These are phyloP conservation scores for Begonia loranthoides DNA, from an alignment of 306 rosid genomes.

Conservation along the genomic window DNA sequence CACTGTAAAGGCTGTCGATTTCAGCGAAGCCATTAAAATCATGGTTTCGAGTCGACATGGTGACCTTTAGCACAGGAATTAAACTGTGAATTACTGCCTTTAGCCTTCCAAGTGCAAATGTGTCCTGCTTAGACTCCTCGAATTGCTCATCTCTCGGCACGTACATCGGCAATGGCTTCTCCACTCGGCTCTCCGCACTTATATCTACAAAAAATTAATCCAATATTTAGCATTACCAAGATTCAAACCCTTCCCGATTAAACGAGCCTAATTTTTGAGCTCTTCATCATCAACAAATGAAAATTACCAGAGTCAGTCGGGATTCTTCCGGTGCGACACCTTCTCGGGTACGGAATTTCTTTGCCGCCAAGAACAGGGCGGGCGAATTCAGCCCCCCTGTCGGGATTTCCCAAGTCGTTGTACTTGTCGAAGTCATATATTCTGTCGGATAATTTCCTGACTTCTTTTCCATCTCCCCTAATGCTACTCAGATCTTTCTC, in stretches of 20 bases:
- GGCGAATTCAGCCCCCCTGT: slow-evolving; percentile 12
- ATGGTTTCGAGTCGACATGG: background rate
- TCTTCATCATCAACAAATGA: too few relatives aligned
- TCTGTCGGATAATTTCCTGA: slow-evolving; percentile 28
- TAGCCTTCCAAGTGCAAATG: slow-evolving; percentile 36
- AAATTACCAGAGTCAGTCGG: slow-evolving; percentile 31
- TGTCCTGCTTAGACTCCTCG: slow-evolving; percentile 40
- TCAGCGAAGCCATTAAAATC: background rate
- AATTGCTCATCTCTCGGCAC: slow-evolving; percentile 63
- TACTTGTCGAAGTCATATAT: slow-evolving; percentile 63
- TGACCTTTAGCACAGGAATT: slow-evolving; percentile 37
- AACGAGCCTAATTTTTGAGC: too few relatives aligned
- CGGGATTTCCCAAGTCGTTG: slow-evolving; percentile 60
- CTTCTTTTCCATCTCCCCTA: slow-evolving; percentile 60
- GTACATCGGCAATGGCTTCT: slow-evolving; percentile 29
- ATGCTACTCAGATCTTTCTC: slow-evolving; percentile 31
- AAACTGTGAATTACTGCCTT: slow-evolving; percentile 26
- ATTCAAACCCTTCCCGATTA: too few relatives aligned
- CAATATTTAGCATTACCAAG: too few relatives aligned
- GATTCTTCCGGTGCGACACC: slow-evolving; percentile 64
- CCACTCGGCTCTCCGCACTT: slow-evolving; percentile 25
- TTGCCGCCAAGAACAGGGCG: slow-evolving; percentile 67
- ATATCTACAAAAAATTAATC: slow-evolving; percentile 17
- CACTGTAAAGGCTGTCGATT: slow-evolving; percentile 1
- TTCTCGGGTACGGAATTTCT: slow-evolving; percentile 55